phyloP scores from a whole-genome alignment of 768 basidiomycete genomes.

The Myochromella boudieri region DNA sequence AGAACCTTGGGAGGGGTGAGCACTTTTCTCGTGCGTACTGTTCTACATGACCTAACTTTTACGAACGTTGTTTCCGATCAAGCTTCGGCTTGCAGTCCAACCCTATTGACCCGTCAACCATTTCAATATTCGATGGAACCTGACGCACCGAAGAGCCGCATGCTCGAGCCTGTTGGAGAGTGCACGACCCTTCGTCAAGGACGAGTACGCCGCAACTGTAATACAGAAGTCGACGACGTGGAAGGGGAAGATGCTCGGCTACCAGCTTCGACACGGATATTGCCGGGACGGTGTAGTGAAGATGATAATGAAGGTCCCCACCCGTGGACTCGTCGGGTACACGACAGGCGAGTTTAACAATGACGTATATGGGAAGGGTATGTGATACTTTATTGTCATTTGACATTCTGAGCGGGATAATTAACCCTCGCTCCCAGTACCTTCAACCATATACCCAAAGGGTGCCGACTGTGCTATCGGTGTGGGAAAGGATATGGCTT shows the following conservation, averaged over 20 bases:
- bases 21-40: slow-evolving; percentile 39
- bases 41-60: no score
- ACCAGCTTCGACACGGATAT: slow-evolving; percentile 45
- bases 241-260: slow-evolving; percentile 47
- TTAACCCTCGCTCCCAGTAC: slow-evolving; percentile 28
- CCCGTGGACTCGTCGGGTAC: slow-evolving; percentile 49
- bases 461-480: slow-evolving; percentile 44
- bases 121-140: slow-evolving; percentile 41
- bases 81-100: slow-evolving; percentile 25
- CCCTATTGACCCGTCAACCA: slow-evolving; percentile 51
- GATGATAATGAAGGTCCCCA: slow-evolving; percentile 48
- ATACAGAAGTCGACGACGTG: slow-evolving; percentile 51
- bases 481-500: slow-evolving; percentile 45
- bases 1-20: slow-evolving; percentile 43
- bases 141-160: slow-evolving; percentile 24
- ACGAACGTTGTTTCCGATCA: neutral
- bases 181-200: slow-evolving; percentile 43
- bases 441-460: slow-evolving; percentile 54
- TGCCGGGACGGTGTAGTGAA: slow-evolving; percentile 47
- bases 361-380: slow-evolving; percentile 51
- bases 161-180: slow-evolving; percentile 48
- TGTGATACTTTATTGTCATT: neutral
- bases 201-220: slow-evolving; percentile 46
- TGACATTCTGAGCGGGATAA: neutral
- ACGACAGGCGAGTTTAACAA: slow-evolving; percentile 54